Conservation (phyloP, 768 basidiomycete genomes). For the Leccinum subgranulosum region DNA sequence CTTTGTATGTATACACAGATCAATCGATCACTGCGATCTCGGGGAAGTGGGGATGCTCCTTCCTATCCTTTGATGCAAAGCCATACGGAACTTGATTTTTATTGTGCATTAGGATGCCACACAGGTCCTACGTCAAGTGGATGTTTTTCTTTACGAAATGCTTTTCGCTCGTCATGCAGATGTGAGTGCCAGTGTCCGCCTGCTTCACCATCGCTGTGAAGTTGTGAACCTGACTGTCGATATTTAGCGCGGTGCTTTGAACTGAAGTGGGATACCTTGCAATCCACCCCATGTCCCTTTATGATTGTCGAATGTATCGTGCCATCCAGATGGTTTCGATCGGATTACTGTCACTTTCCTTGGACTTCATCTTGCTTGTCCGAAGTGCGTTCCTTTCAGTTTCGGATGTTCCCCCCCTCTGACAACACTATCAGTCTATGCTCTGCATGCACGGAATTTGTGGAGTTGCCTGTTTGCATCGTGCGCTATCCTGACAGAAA, state of each 20-base stretch:
- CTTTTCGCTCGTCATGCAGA: conserved; percentile 13
- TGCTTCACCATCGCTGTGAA: neutral
- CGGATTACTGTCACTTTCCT: conserved; percentile 11
- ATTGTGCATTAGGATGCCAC: conserved; percentile 12
- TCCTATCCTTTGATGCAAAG: neutral
- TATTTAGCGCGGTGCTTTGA: conserved; percentile 5
- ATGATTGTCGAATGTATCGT: conserved; percentile 13
- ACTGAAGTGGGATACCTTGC: conserved; percentile 5
- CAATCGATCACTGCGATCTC: neutral
- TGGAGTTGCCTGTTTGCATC: neutral
- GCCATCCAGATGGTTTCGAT: conserved; percentile 10
- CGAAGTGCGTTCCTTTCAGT: conserved; percentile 15
- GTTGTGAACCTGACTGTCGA: neutral
- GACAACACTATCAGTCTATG: conserved; percentile 15
- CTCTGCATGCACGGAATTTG: neutral
- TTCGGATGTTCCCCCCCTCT: neutral
- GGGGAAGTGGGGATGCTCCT: no score
- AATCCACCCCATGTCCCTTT: neutral
- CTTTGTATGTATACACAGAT: neutral
- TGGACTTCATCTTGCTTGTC: conserved; percentile 20
- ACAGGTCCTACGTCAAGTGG: conserved; percentile 21
- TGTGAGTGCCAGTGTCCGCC: conserved; percentile 8
- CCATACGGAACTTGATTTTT: neutral
- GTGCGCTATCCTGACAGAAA: conserved; percentile 12
- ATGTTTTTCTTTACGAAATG: conserved; percentile 26